Conservation (phyloP, 2,329 filamentous ascomycete genomes). For the Pseudogymnoascus sp. region DNA sequence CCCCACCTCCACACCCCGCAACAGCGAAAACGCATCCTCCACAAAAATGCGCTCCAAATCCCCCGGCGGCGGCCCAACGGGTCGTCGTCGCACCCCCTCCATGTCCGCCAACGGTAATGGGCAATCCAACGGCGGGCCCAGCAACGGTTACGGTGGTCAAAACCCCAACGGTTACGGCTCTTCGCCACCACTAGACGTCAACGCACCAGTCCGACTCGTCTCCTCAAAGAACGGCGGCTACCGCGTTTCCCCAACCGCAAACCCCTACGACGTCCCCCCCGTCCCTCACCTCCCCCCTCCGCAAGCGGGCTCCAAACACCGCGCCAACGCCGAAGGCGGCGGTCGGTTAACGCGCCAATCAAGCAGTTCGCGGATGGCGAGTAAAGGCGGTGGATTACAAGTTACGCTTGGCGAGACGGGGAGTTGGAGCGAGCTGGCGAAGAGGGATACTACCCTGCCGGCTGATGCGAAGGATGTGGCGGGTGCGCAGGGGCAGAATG, state of each 20-base stretch:
- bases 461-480: slow-evolving; percentile 52
- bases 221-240: slow-evolving; percentile 7
- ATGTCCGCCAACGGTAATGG: not conserved
- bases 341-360: slow-evolving; percentile 14
- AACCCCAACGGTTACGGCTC: not conserved
- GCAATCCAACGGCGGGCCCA: not conserved
- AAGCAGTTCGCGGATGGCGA: slow-evolving; percentile 19
- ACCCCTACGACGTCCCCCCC: not conserved
- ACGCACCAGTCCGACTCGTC: not conserved
- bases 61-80: not conserved
- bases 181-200: not conserved
- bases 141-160: not conserved
- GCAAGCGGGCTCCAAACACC: slow-evolving; percentile 21
- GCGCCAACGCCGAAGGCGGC: slow-evolving; percentile 21
- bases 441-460: slow-evolving; percentile 69
- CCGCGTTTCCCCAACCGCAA: not conserved
- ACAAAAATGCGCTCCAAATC: not conserved
- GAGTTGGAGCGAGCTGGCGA: slow-evolving; percentile 84
- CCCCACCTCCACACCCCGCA: not conserved
- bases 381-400: slow-evolving; percentile 63
- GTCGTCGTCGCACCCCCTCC: not conserved
- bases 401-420: slow-evolving; percentile 83
- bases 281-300: slow-evolving; percentile 17
- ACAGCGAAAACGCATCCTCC: not conserved
- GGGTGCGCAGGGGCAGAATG: slow-evolving; percentile 30